phyloP scores from a whole-genome alignment of 345 rosid genomes.

The Eucalyptus regnans region DNA sequence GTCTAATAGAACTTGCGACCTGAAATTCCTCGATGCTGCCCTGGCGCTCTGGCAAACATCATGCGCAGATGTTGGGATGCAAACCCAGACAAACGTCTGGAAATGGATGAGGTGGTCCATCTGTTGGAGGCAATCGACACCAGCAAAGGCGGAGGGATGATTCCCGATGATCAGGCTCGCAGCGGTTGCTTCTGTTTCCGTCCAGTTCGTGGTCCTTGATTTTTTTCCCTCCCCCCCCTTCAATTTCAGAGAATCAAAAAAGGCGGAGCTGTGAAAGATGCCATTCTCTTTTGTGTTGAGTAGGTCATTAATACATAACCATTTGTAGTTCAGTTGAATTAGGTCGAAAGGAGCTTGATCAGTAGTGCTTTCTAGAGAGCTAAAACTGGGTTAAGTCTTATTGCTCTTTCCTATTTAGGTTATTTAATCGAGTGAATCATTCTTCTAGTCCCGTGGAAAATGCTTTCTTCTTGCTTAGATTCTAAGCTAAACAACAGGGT shows the following conservation, averaged over 20 bases:
- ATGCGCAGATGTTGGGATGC: slow-evolving; percentile 42
- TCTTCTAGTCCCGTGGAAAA: neutral
- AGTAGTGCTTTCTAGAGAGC: neutral
- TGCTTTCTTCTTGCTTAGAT: neutral
- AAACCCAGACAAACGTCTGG: slow-evolving; percentile 30
- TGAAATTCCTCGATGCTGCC: slow-evolving; percentile 34
- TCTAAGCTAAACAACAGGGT: neutral
- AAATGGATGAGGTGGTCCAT: slow-evolving; percentile 32
- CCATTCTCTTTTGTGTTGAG: neutral
- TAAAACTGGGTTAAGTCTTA: neutral
- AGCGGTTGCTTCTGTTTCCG: slow-evolving; percentile 22
- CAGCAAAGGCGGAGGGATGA: slow-evolving; percentile 47
- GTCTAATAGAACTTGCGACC: slow-evolving; percentile 26
- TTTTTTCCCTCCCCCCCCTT: neutral
- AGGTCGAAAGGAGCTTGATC: neutral
- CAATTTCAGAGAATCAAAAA: neutral
- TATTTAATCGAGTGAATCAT: neutral
- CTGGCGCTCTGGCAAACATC: slow-evolving; percentile 20
- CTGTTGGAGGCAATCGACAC: slow-evolving; percentile 33
- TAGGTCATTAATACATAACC: neutral
- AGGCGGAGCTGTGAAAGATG: neutral
- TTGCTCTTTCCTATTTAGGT: neutral
- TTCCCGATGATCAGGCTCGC: slow-evolving; percentile 22
- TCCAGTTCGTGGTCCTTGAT: slow-evolving; percentile 24
- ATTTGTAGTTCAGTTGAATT: neutral